Evolutionary conservation across 345 rosid species (phyloP), one percentile per base, ranked within the genome.

Genomic region (Aquilaria sinensis): DNA sequence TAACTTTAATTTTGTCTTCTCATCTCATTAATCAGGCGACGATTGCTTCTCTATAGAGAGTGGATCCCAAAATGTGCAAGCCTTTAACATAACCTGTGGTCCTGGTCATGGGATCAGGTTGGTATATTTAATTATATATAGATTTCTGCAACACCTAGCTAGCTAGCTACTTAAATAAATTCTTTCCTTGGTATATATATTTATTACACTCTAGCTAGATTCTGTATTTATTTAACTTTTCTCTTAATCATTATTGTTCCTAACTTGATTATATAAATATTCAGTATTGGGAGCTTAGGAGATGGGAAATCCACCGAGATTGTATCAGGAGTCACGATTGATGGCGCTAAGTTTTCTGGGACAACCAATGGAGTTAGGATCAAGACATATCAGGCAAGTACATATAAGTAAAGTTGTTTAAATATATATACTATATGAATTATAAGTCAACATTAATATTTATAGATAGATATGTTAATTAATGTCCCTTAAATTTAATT

Each of bases 201-300:
- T 37, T 7, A 6, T 47, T 47, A 12, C 8, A 47, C 12, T 47
- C 12, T 47, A 12, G 10, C 49, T 47, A 12, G 12, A 47, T 47
- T 47, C 8, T 51, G 15, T 12, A 2, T 12, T 51, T 4, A 5
- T 51, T 31, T 32, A 46, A 45, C 31, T 13, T 30, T 12, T 15
- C 49, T 62, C 46, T 13, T 31, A 34, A 3, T 34, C 43, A 23
- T 62, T 31, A 33, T 37, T 37, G 23, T 23, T 23, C 23, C 23
- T 23, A 23, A 13, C 15, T 12, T n/a, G 1, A 53, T 12, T 53
- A 13, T 53, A 16, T 58, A 4, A 30, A 2, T 59, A 34, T 45
- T 45, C 74, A 92, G 98, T 63, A 83, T 92, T 72, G 96, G 96
- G 68, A 87, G 96, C 75, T 68, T 92, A 51, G 98, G 98, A 41